Evolutionary conservation across 176 grass and related monocot species (phyloP), one percentile per base, ranked within the genome.

Genomic region (Eragrostis nindensis): DNA sequence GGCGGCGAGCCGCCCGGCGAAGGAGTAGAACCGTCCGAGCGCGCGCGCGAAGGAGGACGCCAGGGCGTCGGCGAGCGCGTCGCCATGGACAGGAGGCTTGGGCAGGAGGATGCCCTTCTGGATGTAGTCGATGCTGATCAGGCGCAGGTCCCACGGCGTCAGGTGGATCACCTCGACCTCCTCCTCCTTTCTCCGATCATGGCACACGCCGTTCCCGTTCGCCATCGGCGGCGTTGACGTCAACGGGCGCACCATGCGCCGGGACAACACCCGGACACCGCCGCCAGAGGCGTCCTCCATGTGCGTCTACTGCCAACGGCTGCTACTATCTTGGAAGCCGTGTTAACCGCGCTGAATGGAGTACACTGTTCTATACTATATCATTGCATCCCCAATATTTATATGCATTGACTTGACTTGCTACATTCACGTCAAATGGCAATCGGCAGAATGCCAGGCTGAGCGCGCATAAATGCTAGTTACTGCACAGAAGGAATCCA

Each of bases 11-110:
- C 84, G 71, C 60, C 87, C 91, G 18, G 87, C 83, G 15, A 90
- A 82, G 65, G 87, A 81, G 67, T 89, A 87, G 84, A 87, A 93
- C 5, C 36, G 60, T 7, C 14, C 46, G 5, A 93, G 87, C 1
- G 84, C 72, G 8, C 22, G 64, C 16, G 85, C 39, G 29, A 90
- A 81, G 32, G 87, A 85, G 6, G 56, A 36, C 2, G 8, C 46
- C 0, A 87, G 38, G 11, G 6, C 14, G n/a, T 83, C 19, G 63
- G 84, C 57, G 62, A 81, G 57, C 14, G 0, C 2, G 3, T 32
- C 42, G 41, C 70, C 69, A 0, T 13, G 41, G 24, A 9, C 41
- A 2, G 82, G 73, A 27, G 82, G 74, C 21, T 41, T 84, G 2
- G 73, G 54, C 15, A 77, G 66, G 29, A 85, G 65, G 44, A 78